Evolutionary conservation across 2,329 filamentous ascomycete species (phyloP), one percentile per base, ranked within the genome.

Genomic region (Neonectria hederae): DNA sequence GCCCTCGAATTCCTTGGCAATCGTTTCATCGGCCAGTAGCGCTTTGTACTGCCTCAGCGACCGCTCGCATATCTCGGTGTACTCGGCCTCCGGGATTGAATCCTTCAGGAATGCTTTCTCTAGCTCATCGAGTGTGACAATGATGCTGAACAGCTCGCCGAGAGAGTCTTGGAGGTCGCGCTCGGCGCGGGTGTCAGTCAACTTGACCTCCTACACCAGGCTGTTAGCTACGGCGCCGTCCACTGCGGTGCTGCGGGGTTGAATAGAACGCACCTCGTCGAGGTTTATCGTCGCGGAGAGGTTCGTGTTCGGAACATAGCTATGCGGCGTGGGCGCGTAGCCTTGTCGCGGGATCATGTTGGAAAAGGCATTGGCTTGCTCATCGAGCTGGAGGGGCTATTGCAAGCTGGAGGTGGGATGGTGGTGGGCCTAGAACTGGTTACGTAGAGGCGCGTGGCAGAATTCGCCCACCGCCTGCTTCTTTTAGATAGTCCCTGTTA

Each of bases 61-160:
- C 42, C 96, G 89, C 76, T 94, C 92, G 83, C 97, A 99, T 69
- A 96, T 97, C 76, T 98, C 96, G 1, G 94, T 97, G 79, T 99
- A 99, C 74, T 97, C 95, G 56, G 86, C 86, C 80, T 98, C 96
- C 6, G 92, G 88, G 54, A 99, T 91, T 22, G 94, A 95, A 83
- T 99, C 96, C 76, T 97, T 97, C 42, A 99, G 87, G 76, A 97
- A 99, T 0, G 95, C 97, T 78, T 97, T 97, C 76, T 99, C 96
- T 2, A 99, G 87, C 68, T 97, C 94, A 76, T 99, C 96, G 3
- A 99, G 84, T 0, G 96, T 98, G 66, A 97, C 88, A 40, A 99
- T 95, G 70, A 99, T 98, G 81, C 94, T 97, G 81, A 98, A 99
- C 24, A 99, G 90, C 80, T 99, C 96, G 59, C 95, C 96, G 14